These are phyloP conservation scores for Solanum chiquidenum DNA, from an alignment of 257 asterid genomes.

Conservation along the genomic window DNA sequence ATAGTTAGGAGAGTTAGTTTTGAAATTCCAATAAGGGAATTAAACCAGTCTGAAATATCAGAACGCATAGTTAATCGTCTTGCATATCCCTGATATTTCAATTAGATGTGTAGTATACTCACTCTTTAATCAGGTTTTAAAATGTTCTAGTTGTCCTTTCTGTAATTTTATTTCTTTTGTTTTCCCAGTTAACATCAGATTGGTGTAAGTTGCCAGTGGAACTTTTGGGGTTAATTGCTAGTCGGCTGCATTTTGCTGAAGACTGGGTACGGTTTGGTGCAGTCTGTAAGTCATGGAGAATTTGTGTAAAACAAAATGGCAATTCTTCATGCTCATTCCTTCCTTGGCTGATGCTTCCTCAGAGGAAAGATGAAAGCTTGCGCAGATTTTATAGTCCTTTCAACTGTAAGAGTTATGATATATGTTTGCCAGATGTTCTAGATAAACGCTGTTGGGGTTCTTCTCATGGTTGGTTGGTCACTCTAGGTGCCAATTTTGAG, in stretches of 20 bases:
- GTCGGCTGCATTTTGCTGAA: slow-evolving; percentile 3
- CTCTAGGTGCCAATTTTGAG: slow-evolving; percentile 6
- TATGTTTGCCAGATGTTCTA: slow-evolving; percentile 3
- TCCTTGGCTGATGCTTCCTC: slow-evolving; percentile 20
- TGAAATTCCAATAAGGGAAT: background rate
- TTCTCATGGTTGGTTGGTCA: slow-evolving; percentile 17
- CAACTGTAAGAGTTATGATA: slow-evolving; percentile 1
- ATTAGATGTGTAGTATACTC: background rate
- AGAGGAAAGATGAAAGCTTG: background rate
- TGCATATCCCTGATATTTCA: background rate
- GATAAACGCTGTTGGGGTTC: slow-evolving; percentile 25
- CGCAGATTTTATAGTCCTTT: slow-evolving; percentile 8
- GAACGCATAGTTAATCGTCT: background rate
- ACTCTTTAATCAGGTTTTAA: background rate
- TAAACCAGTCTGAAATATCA: background rate
- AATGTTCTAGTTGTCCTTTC: background rate
- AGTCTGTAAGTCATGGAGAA: slow-evolving; percentile 19
- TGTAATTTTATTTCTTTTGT: background rate
- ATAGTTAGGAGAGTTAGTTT: background rate
- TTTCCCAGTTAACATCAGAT: slow-evolving; percentile 6
- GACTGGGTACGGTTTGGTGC: slow-evolving; percentile 8
- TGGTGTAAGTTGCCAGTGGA: slow-evolving; percentile 17
- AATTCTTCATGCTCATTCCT: background rate
- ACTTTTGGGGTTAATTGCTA: slow-evolving; percentile 13
- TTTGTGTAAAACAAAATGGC: background rate